Conservation (phyloP, 2,329 filamentous ascomycete species). For the Calycina marina region DNA sequence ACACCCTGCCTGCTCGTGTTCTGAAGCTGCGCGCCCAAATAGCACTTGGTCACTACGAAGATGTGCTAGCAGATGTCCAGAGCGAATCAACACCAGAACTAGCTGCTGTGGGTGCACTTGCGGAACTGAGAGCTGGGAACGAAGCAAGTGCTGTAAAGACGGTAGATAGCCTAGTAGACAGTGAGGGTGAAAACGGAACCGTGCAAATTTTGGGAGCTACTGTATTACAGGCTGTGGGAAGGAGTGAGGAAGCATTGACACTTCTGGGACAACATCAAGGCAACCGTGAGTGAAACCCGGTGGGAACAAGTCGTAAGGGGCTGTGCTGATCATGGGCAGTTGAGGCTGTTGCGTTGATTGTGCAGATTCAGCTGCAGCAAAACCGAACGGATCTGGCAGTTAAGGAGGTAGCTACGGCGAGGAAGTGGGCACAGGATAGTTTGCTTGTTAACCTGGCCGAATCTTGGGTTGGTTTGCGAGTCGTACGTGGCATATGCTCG, state of each 20-base stretch:
- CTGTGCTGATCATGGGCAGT: conserved; percentile 28
- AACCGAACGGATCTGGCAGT: conserved; percentile 82
- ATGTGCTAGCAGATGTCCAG: conserved; percentile 56
- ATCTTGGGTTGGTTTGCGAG: conserved; percentile 80
- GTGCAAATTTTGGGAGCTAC: conserved; percentile 77
- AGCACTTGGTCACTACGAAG: conserved; percentile 62
- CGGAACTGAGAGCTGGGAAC: conserved; percentile 47
- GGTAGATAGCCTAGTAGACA: conserved; percentile 52
- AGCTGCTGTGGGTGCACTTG: conserved; percentile 61
- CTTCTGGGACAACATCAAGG: conserved; percentile 74
- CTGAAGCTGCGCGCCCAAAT: conserved; percentile 72
- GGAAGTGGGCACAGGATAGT: conserved; percentile 91
- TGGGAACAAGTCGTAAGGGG: background rate
- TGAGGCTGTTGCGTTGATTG: conserved; percentile 69
- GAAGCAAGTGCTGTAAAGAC: conserved; percentile 44
- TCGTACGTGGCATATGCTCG: too few relatives aligned
- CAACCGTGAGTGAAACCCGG: conserved; percentile 48
- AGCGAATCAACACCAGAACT: conserved; percentile 56
- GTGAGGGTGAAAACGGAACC: conserved; percentile 55
- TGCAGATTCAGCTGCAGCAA: conserved; percentile 83
- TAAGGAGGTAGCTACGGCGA: conserved; percentile 75
- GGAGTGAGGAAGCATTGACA: conserved; percentile 72
- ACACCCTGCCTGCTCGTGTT: conserved; percentile 60
- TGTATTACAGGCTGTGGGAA: conserved; percentile 64
- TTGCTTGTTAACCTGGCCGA: conserved; percentile 88